Base-by-base conservation (phyloP, 345 rosid species). In the Aegle marmelos region DNA sequence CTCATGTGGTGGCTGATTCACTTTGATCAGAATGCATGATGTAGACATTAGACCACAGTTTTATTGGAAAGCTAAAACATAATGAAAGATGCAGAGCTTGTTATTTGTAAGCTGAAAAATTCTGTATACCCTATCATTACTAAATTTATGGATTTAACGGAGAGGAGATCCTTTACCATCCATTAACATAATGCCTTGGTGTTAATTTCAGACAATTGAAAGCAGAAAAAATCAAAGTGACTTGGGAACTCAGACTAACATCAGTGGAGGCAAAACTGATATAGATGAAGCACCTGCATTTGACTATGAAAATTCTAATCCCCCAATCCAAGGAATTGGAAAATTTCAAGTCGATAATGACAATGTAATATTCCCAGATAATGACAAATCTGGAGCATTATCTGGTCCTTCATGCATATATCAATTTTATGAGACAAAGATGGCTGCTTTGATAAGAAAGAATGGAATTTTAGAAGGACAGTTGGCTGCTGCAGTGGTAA, bases 391-490 rank as follows among this genome's bases (percentile, higher is more conserved):
- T 48, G 85, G 90, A 78, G 80, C 62, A 7, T 60, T 82, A 58
- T 80, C 85, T 27, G 82, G 92, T 31, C 88, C 86, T 79, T 89
- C 94, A 57, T 86, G 91, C 76, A 73, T 89, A n/a, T 88, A 87
- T 82, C 92, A 90, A 72, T 82, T 89, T 80, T 92, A 90, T n/a
- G 97, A 96, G 87, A 76, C 89, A 13, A 91, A 91, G 87, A 89
- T 91, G 87, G 83, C 92, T 21, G 76, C 92, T 70, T 86, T 96
- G 2, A 87, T 90, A 72, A 86, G 92, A 82, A 91, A 90, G 82
- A 94, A 94, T 50, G 94, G 90, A 73, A 76, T 86, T 31, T 83
- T 91, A 30, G 98, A 96, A 85, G 97, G 89, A 77, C 95, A 93
- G 83, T 78, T 94, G 76, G 91, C 88, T 14, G 89, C 91, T 60